phyloP scores from a whole-genome alignment of 2,329 filamentous ascomycete genomes.

The Colletotrichum sp. region DNA sequence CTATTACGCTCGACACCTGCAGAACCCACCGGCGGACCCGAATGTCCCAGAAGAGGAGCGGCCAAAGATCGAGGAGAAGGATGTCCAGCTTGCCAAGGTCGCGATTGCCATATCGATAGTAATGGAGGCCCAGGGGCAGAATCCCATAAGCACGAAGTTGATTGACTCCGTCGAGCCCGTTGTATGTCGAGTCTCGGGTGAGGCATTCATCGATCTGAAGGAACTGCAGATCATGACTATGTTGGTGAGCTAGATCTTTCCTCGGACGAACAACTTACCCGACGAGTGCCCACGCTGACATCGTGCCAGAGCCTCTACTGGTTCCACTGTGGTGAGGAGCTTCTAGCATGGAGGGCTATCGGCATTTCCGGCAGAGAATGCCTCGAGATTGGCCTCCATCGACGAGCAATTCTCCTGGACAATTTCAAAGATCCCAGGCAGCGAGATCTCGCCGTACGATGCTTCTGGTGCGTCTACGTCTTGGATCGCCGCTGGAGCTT shows the following conservation, averaged over 20 bases:
- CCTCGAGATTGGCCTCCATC: constrained; percentile 54
- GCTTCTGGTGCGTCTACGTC: constrained; percentile 58
- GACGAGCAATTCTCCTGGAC: constrained; percentile 45
- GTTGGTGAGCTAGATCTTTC: constrained; percentile 24
- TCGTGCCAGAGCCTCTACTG: constrained; percentile 41
- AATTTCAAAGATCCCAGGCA: constrained; percentile 36
- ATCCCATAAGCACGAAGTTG: constrained; percentile 30
- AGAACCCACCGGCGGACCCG: neutral
- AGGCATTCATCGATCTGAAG: constrained; percentile 33
- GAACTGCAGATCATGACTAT: constrained; percentile 36
- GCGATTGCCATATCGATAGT: constrained; percentile 37
- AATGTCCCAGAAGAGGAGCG: neutral
- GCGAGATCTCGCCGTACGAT: constrained; percentile 35
- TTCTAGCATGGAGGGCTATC: constrained; percentile 53
- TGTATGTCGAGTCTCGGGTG: constrained; percentile 28
- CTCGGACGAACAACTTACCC: neutral
- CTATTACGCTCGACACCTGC: constrained; percentile 21
- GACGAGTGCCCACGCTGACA: neutral
- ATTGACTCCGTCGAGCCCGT: constrained; percentile 32
- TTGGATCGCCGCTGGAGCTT: constrained; percentile 58
- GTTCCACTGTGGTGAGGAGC: constrained; percentile 53
- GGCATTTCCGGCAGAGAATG: constrained; percentile 50
- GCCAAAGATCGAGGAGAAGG: constrained; percentile 23
- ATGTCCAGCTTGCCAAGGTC: constrained; percentile 36
- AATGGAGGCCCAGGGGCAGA: constrained; percentile 35